Base-by-base conservation (phyloP, 2,329 filamentous ascomycete species). In the Bipolaris zeicola region DNA sequence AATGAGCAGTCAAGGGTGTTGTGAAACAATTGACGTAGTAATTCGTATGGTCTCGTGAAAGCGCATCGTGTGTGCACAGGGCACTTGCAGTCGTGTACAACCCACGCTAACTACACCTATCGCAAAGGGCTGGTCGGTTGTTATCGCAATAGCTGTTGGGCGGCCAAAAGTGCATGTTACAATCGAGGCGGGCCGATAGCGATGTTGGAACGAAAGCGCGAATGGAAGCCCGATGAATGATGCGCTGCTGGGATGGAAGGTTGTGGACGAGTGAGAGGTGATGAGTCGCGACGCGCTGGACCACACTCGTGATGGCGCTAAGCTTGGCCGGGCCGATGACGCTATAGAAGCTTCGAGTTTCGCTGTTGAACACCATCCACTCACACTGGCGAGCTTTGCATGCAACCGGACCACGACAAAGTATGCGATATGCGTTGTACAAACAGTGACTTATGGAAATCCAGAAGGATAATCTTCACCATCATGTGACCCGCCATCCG, bases 61-160 rank as follows among this genome's bases (percentile, higher is more conserved):
- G 58, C 57, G 63, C 67, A 71, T 69, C 56, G 58, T 67, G 48
- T 57, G 67, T 66, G 60, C 60, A 64, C 65, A 63, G 55, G 57
- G 61, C 61, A 57, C 64, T 62, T 62, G 48, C 34, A 52, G 57
- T 50, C 36, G 60, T 63, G 58, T 62, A 42, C 39, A 42, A 42
- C 39, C 24, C 60, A 64, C 64, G 58, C 62, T 60, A 60, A 57
- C 57, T 31, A 31, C 28, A 31, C 28, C 28, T 60, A 60, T 52
- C 52, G 53, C 41, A 49, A 55, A 50, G 38, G 50, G 60, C 57
- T 38, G 26, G 45, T 20, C 49, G 24, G 41, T 18, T 45, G 45
- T 52, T 45, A 52, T 52, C 37, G 31, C 14, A 24, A 36, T 42
- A 43, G 37, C 22, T 43, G 36, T 26, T 52, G 22, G 31, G 11